These are phyloP conservation scores for Collybia sordida DNA, from an alignment of 768 basidiomycete genomes.

Conservation along the genomic window DNA sequence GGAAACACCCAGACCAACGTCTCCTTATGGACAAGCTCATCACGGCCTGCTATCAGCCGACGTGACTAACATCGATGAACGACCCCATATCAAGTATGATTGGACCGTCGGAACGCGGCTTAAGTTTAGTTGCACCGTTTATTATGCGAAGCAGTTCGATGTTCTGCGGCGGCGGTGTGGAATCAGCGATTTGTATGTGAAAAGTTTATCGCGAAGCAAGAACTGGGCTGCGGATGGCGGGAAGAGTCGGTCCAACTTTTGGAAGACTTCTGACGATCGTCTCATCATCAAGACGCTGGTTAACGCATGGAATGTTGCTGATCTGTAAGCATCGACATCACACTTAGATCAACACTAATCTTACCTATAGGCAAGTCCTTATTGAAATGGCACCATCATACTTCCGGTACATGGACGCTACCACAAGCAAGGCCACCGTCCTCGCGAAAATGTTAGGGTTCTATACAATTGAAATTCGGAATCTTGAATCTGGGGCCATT, in stretches of 20 bases:
- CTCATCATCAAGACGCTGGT: slow-evolving; percentile 87
- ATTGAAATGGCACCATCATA: slow-evolving; percentile 78
- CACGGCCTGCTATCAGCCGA: slow-evolving; percentile 49
- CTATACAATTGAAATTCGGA: slow-evolving; percentile 75
- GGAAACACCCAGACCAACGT: slow-evolving; percentile 27
- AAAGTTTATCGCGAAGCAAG: slow-evolving; percentile 56
- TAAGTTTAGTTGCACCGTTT: slow-evolving; percentile 79
- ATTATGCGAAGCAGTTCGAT: slow-evolving; percentile 83
- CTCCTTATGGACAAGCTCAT: slow-evolving; percentile 40
- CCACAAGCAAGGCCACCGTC: slow-evolving; percentile 63
- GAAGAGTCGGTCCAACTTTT: slow-evolving; percentile 79
- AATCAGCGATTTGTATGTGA: slow-evolving; percentile 57
- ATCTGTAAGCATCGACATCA: slow-evolving; percentile 53
- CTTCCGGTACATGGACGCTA: slow-evolving; percentile 75
- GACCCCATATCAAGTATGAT: slow-evolving; percentile 82
- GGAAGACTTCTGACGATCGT: slow-evolving; percentile 76
- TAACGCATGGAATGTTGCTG: slow-evolving; percentile 85
- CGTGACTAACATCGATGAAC: slow-evolving; percentile 54
- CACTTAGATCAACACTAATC: slow-evolving; percentile 1
- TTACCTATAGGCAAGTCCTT: slow-evolving; percentile 61
- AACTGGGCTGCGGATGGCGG: slow-evolving; percentile 80
- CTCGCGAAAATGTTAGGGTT: slow-evolving; percentile 82
- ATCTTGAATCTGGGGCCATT: slow-evolving; percentile 63
- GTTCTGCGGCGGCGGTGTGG: slow-evolving; percentile 63
- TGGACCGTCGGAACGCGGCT: slow-evolving; percentile 74